Percentiles rank a stretch among this genome's conserved stretches.
Conservation (phyloP, 2,329 filamentous ascomycete genomes). For the Nannizzia gypsea region DNA sequence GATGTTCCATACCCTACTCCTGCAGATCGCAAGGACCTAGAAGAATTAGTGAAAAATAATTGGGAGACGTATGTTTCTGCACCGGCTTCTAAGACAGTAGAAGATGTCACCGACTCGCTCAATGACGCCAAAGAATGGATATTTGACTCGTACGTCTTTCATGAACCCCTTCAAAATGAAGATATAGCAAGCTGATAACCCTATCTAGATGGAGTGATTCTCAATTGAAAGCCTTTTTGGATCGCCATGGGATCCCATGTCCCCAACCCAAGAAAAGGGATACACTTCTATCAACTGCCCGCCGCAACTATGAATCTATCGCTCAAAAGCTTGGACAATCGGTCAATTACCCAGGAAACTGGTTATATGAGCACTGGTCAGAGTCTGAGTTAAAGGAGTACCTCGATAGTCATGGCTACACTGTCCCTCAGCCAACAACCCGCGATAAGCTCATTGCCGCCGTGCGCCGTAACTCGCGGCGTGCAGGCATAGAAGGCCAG, state of each 20-base stretch:
- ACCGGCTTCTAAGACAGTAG: conserved; percentile 65
- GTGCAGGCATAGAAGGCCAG: conserved; percentile 59
- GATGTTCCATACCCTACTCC: conserved; percentile 79
- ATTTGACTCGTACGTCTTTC: conserved; percentile 56
- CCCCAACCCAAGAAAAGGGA: conserved; percentile 82
- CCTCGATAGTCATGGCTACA: conserved; percentile 79
- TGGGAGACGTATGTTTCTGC: conserved; percentile 69
- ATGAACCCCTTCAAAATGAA: neutral
- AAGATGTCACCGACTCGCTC: conserved; percentile 62
- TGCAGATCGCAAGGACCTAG: conserved; percentile 87
- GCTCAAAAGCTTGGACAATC: conserved; percentile 69
- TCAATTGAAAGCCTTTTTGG: conserved; percentile 83
- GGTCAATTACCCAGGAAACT: conserved; percentile 78
- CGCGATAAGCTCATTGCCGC: conserved; percentile 81
- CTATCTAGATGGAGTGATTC: conserved; percentile 71
- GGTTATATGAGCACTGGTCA: conserved; percentile 84
- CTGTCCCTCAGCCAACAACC: conserved; percentile 68
- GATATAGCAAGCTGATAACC: conserved; percentile 25
- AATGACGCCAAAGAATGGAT: conserved; percentile 75
- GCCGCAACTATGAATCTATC: conserved; percentile 66
- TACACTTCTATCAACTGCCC: conserved; percentile 62
- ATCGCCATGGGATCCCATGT: conserved; percentile 74
- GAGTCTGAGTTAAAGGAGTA: conserved; percentile 89
- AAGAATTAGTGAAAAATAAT: conserved; percentile 75
- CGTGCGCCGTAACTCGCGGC: conserved; percentile 79